Conservation (phyloP, 352 stramenopile genomes). For the Globisporangium splendens region DNA sequence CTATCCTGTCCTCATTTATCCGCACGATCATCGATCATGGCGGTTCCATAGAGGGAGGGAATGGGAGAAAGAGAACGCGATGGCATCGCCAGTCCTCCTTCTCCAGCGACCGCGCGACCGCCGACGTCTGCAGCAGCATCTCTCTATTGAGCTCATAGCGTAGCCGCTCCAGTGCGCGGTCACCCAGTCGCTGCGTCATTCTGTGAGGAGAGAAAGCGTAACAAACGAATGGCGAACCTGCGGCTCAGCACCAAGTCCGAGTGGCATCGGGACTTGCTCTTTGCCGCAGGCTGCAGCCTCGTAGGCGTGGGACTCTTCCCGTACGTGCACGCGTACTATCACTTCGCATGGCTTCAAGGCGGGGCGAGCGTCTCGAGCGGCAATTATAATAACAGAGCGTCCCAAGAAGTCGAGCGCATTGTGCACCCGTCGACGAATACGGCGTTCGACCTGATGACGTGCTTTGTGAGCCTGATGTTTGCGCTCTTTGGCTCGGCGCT, state of each 20-base stretch:
- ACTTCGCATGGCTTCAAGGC: not conserved
- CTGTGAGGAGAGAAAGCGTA: too few species aligned
- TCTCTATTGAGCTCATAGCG: too few species aligned
- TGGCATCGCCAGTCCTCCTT: too few species aligned
- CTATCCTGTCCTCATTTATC: too few species aligned
- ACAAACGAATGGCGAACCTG: too few species aligned
- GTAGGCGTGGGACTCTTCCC: slow-evolving; percentile 27
- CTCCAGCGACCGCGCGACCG: too few species aligned
- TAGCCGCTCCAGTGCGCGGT: too few species aligned
- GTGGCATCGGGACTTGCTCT: slow-evolving; percentile 25
- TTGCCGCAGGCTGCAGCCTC: slow-evolving; percentile 22
- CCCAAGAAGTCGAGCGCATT: not conserved
- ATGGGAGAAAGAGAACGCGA: too few species aligned
- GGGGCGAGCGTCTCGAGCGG: not conserved
- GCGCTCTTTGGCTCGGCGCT: slow-evolving; percentile 14
- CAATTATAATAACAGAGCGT: not conserved
- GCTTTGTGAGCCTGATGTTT: slow-evolving; percentile 15
- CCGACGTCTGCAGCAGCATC: too few species aligned
- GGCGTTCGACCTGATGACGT: slow-evolving; percentile 20
- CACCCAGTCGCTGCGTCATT: too few species aligned
- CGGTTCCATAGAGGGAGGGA: too few species aligned
- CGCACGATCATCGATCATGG: too few species aligned
- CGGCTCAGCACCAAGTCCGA: not conserved
- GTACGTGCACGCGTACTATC: slow-evolving; percentile 15
- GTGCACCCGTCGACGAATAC: slow-evolving; percentile 6